Conservation (phyloP, 78 protist genomes). For the Thecamonas trahens region DNA sequence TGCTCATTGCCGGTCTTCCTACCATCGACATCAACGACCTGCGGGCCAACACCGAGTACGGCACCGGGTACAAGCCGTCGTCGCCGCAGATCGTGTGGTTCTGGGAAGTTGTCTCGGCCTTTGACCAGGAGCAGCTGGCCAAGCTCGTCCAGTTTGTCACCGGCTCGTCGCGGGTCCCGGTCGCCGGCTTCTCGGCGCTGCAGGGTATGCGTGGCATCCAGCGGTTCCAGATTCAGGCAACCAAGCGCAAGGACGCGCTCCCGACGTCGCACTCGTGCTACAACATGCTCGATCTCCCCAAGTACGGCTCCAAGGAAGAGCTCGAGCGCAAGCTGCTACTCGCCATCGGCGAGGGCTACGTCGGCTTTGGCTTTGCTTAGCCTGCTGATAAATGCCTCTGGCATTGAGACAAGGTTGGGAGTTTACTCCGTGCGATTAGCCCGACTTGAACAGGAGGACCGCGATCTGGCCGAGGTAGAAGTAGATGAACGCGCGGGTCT, state of each 20-base stretch:
- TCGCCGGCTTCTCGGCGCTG: conserved; percentile 67
- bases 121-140: conserved; percentile 59
- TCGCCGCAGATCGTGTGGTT: conserved; percentile 61
- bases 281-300: conserved; percentile 17
- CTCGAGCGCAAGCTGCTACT: neutral
- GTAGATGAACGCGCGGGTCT: conserved; percentile 96
- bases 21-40: conserved; percentile 80
- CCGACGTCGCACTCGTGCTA: conserved; percentile 25
- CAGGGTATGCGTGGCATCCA: too few species aligned
- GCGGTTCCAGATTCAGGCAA: neutral
- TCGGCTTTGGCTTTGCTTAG: too few species aligned
- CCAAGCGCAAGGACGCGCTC: neutral
- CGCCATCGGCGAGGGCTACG: neutral
- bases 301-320: neutral
- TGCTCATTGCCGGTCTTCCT: conserved; percentile 80
- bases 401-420: too few species aligned
- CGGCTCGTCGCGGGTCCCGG: conserved; percentile 72
- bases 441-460: conserved; percentile 83
- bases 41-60: conserved; percentile 61
- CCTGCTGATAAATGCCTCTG: too few species aligned
- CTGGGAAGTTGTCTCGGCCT: conserved; percentile 57
- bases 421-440: too few species aligned
- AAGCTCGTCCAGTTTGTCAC: conserved; percentile 84
- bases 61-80: conserved; percentile 35
- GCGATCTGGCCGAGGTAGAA: conserved; percentile 94